Evolutionary conservation across 495 filamentous ascomycete species (phyloP).

Genomic region (Trichodelitschia bisporula): DNA sequence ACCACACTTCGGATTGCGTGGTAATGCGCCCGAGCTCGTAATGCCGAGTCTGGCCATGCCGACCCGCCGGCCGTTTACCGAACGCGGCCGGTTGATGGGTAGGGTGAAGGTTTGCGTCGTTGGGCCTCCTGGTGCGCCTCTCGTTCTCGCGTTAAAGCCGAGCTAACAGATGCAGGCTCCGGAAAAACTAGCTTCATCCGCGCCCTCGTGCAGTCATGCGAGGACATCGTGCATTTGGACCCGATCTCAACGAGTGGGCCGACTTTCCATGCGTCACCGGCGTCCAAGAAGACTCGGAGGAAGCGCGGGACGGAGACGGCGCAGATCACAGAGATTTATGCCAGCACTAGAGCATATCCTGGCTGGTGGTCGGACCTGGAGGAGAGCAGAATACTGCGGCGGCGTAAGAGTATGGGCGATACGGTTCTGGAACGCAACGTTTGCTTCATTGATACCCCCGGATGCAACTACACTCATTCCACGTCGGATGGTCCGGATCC

Average conservation of each 20-base stretch:
- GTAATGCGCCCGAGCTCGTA: conserved; percentile 61
- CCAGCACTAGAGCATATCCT: conserved; percentile 82
- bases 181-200: conserved; percentile 87
- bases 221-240: conserved; percentile 93
- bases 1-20: no score
- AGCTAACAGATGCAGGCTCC: conserved; percentile 17
- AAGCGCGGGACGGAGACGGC: conserved; percentile 9
- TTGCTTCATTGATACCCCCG: conserved; percentile 82
- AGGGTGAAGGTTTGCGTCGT: conserved; percentile 72
- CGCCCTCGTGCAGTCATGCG: conserved; percentile 79
- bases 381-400: conserved; percentile 37
- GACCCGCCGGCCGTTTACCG: conserved; percentile 75
- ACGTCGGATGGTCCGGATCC: conserved; percentile 40
- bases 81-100: conserved; percentile 60
- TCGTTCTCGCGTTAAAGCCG: not conserved
- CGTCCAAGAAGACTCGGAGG: conserved; percentile 12
- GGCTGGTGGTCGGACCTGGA: conserved; percentile 88
- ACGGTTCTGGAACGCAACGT: conserved; percentile 75
- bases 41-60: conserved; percentile 98
- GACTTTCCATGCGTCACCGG: conserved; percentile 5
- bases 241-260: conserved; percentile 28
- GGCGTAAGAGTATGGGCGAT: conserved; percentile 61
- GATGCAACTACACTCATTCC: conserved; percentile 33
- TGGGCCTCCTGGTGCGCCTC: conserved; percentile 45
- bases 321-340: conserved; percentile 57